Evolutionary conservation across 768 basidiomycete species (phyloP), one percentile per base, ranked within the genome.

Genomic region (Rhizopogon roseolus): DNA sequence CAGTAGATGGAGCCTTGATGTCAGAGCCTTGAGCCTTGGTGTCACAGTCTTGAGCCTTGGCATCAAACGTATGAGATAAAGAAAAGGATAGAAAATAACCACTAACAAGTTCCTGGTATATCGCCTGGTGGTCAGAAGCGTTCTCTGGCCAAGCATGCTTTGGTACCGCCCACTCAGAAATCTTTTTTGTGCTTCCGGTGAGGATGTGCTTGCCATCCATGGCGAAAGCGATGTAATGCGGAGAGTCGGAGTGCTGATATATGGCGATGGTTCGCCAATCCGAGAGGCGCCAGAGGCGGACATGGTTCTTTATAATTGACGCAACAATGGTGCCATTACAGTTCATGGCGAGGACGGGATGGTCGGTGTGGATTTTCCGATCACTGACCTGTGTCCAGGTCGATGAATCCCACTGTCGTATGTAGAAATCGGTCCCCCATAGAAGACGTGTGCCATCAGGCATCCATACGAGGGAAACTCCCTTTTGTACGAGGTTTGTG

Each of bases 261-360:
- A 25, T 25, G 2, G 22, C 22, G 6, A 42, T 42, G 19, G 11
- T 42, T 42, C 13, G 13, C 25, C 22, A 13, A 42, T 42, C 41
- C 38, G 36, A 28, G 8, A 63, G 29, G 11, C 69, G 58, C 68
- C 68, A 37, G 40, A 41, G 40, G 40, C 40, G 40, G 4, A 41
- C 40, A 17, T 41, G 19, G n/a, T 4, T 41, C 4, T 41, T 19
- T 11, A 10, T 13, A 19, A 11, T 11, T 22, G 11, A 17, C 5
- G 41, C 41, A 7, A 41, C 19, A 5, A 40, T n/a, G 4, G 14
- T 40, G 39, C 39, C 39, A 10, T n/a, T 17, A 19, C n/a, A 17
- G 8, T 40, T n/a, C 8, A 22, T 22, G 22, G 22, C 22, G 22
- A 22, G 22, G 22, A 22, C 22, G 22, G 22, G 22, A 22, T 22